Base-by-base conservation (phyloP, 345 rosid genomes). In the Brassica juncea region DNA sequence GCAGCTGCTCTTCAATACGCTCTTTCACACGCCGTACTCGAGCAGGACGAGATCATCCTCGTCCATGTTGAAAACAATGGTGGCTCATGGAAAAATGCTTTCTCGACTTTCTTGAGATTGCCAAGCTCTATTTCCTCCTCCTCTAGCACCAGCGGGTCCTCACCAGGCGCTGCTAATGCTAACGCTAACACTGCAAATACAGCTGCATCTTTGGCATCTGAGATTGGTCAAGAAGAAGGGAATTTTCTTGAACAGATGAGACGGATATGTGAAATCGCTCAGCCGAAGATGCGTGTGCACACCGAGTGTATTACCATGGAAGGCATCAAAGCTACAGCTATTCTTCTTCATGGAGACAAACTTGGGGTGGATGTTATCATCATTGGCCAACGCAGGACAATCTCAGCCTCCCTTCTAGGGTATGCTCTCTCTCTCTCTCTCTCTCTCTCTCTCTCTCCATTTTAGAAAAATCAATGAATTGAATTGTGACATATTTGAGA, bases 1-100 rank as follows among this genome's bases (percentile, higher is more conserved):
- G 91, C 91, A 2, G 89, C 89, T 0, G 96, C 97, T 2, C 86
- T 92, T 64, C 90, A 89, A 77, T 88, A 89, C 73, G 87, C 90
- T 8, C 85, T 91, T 57, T 86, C 92, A 34, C 96, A 89, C 59
- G 92, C 84, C 0, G 86, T 91, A 16, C 72, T 88, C 2, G 94
- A 91, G 68, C 84, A 81, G 23, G 92, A 92, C 72, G 91, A 89
- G 76, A 83, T 92, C 1, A 89, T 89, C 27, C 86, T 91, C 59
- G 72, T 92, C 55, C 90, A 88, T 72, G 81, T 89, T 10, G 89
- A 85, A 30, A 86, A 77, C 54, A 5, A 16, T 66, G 35, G 77
- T 2, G 76, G 25, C 57, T 78, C 92, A 1, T 88, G 95, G 95
- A 82, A 78, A 82, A 86, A 80, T 52, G 85, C 92, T 2, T 81